Conservation (phyloP, 1,284 basidiomycete genomes). For the Naganishia albida region DNA sequence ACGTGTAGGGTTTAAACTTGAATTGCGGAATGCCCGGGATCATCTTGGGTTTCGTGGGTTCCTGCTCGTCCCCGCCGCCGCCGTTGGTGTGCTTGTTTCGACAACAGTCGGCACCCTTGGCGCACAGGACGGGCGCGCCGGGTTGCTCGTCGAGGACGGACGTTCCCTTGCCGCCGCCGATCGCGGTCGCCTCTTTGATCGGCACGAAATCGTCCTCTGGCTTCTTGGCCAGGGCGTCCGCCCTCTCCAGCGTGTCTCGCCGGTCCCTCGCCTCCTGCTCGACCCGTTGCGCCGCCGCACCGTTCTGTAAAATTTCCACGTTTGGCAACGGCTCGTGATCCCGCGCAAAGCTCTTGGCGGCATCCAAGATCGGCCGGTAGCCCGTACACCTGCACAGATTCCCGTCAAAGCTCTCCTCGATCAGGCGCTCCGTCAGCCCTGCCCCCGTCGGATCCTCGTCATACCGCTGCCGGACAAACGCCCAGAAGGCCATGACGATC, state of each 20-base stretch:
- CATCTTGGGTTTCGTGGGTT: conserved; percentile 14
- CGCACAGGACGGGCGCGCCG: conserved; percentile 27
- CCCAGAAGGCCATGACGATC: conserved; percentile 52
- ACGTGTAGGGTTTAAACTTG: conserved; percentile 47
- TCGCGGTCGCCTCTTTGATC: conserved; percentile 36
- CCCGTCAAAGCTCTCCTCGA: conserved; percentile 51
- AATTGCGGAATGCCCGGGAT: conserved; percentile 39
- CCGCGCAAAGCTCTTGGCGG: conserved; percentile 41
- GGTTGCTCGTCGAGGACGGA: conserved; percentile 21
- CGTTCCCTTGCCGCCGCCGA: conserved; percentile 27
- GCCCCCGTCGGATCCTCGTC: conserved; percentile 30
- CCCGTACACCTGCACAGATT: conserved; percentile 51
- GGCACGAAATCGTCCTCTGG: conserved; percentile 36
- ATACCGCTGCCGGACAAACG: conserved; percentile 46
- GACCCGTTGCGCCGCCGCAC: background rate
- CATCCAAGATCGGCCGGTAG: conserved; percentile 40
- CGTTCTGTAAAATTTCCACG: conserved; percentile 14
- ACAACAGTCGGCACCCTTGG: conserved; percentile 32
- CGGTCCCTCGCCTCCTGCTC: conserved; percentile 1
- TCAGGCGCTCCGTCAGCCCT: conserved; percentile 42
- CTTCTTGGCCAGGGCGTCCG: conserved; percentile 25
- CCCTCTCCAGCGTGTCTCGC: conserved; percentile 16
- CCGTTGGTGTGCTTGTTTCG: conserved; percentile 21
- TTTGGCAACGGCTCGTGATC: conserved; percentile 30
- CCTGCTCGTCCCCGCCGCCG: conserved; percentile 4